These are phyloP conservation scores for Sugiyamaella grinbergsii DNA, from an alignment of 1,139 yeast genomes.

Conservation along the genomic window DNA sequence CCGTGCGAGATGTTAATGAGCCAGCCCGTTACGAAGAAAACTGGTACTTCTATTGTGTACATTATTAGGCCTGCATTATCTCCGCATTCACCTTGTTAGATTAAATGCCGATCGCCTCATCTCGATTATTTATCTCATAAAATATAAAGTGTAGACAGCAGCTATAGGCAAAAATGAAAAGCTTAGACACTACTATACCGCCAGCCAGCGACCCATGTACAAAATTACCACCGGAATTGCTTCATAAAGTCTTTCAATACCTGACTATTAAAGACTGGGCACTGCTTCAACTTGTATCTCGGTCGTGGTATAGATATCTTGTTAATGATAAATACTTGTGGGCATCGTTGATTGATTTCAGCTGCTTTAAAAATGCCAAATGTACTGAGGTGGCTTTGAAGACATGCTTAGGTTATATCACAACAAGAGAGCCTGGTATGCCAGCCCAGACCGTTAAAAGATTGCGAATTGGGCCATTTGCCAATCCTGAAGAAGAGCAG, in stretches of 20 bases:
- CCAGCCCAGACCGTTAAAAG: background rate
- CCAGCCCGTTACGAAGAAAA: too few species aligned
- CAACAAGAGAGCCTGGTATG: background rate
- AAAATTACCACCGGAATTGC: conserved; percentile 1
- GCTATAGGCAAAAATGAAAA: too few species aligned
- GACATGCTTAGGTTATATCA: background rate
- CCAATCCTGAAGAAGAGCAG: background rate
- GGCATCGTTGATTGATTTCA: conserved; percentile 10
- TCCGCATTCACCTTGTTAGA: background rate
- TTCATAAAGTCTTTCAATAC: background rate
- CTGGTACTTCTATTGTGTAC: too few species aligned
- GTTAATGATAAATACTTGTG: conserved; percentile 4
- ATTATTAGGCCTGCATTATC: background rate
- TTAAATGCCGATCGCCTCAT: too few species aligned
- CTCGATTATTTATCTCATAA: too few species aligned
- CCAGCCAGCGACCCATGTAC: conserved; percentile 2
- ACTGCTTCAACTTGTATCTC: background rate
- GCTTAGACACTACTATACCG: background rate
- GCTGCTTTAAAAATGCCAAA: background rate
- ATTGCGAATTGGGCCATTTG: background rate
- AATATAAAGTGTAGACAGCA: too few species aligned
- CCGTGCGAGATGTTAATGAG: conserved; percentile 2
- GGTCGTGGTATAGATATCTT: conserved; percentile 4
- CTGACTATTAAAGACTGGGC: conserved; percentile 8
- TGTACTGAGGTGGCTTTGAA: background rate